Percentiles rank a stretch among this genome's conserved stretches.
Evolutionary conservation across 2,329 filamentous ascomycete genomes (phyloP).

Genomic region (Fusarium sp.): DNA sequence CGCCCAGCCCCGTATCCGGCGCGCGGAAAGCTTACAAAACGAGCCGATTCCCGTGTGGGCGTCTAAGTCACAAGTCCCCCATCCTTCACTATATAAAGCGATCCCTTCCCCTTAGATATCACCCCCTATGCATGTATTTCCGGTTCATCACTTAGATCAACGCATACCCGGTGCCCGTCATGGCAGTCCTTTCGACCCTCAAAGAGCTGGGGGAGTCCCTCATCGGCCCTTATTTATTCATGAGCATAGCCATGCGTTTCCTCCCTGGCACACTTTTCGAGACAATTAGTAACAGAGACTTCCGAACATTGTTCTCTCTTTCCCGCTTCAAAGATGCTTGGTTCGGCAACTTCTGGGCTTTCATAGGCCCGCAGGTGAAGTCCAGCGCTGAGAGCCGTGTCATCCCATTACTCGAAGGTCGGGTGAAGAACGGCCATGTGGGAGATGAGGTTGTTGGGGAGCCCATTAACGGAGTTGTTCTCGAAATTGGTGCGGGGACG

Average conservation of each 20-base stretch:
- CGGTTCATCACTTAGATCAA: neutral
- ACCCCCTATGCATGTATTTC: neutral
- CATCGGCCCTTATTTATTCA: conserved; percentile 66
- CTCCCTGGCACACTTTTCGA: conserved; percentile 64
- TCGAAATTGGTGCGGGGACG: conserved; percentile 73
- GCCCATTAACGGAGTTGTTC: conserved; percentile 64
- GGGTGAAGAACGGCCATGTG: conserved; percentile 56
- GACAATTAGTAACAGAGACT: conserved; percentile 56
- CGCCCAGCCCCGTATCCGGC: conserved; percentile 30
- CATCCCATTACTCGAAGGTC: conserved; percentile 67
- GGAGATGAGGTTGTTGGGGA: conserved; percentile 52
- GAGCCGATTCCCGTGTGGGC: conserved; percentile 19
- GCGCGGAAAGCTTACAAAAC: conserved; percentile 42
- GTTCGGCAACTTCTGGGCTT: conserved; percentile 73
- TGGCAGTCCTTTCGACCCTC: conserved; percentile 46
- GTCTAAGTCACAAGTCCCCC: conserved; percentile 11
- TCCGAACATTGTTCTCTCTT: conserved; percentile 57
- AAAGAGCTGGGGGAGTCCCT: conserved; percentile 53
- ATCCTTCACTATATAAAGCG: conserved; percentile 19
- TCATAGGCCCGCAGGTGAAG: conserved; percentile 65
- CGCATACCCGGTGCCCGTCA: conserved; percentile 24
- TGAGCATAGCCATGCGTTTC: conserved; percentile 62
- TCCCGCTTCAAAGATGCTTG: conserved; percentile 62
- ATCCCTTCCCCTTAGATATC: neutral
- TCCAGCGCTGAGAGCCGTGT: conserved; percentile 59